phyloP scores from a whole-genome alignment of 1,284 basidiomycete species.

The Pseudomicrostroma phylloplanum region DNA sequence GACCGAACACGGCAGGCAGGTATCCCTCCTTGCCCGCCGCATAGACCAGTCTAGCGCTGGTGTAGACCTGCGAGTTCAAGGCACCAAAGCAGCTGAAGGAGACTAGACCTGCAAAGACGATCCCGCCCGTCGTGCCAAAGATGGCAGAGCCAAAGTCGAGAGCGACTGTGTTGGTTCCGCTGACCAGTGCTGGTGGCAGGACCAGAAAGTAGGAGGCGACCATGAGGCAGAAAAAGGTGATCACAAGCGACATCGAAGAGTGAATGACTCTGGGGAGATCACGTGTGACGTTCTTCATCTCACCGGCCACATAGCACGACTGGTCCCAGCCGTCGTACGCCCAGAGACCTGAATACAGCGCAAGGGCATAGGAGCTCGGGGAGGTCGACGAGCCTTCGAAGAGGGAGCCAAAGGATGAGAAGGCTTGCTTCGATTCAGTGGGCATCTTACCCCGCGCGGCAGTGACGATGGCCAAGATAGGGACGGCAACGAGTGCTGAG shows the following conservation, averaged over 20 bases:
- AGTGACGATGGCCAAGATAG: slow-evolving; percentile 67
- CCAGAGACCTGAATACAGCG: slow-evolving; percentile 91
- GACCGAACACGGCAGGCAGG: slow-evolving; percentile 53
- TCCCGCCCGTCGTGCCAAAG: slow-evolving; percentile 77
- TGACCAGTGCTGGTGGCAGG: slow-evolving; percentile 63
- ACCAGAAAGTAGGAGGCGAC: slow-evolving; percentile 90
- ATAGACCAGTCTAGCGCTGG: slow-evolving; percentile 69
- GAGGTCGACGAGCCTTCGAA: slow-evolving; percentile 71
- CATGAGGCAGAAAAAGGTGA: slow-evolving; percentile 70
- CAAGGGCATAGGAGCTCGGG: slow-evolving; percentile 80
- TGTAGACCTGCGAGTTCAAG: slow-evolving; percentile 37
- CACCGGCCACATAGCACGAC: slow-evolving; percentile 76
- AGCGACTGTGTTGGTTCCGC: slow-evolving; percentile 73
- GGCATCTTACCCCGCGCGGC: slow-evolving; percentile 59
- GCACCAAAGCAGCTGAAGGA: slow-evolving; percentile 68
- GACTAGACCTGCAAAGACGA: slow-evolving; percentile 79
- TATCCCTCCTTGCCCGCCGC: slow-evolving; percentile 82
- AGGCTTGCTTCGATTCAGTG: slow-evolving; percentile 22
- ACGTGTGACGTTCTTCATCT: slow-evolving; percentile 72
- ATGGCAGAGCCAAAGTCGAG: slow-evolving; percentile 79
- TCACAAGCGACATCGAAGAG: slow-evolving; percentile 72
- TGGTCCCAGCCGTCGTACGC: slow-evolving; percentile 88
- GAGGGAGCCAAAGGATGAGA: slow-evolving; percentile 49
- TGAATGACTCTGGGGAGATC: slow-evolving; percentile 87
- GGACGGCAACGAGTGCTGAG: slow-evolving; percentile 60